Evolutionary conservation across 2,329 filamentous ascomycete genomes (phyloP), one percentile per base, ranked within the genome.

Genomic region (Bimuria novae-zelandiae): DNA sequence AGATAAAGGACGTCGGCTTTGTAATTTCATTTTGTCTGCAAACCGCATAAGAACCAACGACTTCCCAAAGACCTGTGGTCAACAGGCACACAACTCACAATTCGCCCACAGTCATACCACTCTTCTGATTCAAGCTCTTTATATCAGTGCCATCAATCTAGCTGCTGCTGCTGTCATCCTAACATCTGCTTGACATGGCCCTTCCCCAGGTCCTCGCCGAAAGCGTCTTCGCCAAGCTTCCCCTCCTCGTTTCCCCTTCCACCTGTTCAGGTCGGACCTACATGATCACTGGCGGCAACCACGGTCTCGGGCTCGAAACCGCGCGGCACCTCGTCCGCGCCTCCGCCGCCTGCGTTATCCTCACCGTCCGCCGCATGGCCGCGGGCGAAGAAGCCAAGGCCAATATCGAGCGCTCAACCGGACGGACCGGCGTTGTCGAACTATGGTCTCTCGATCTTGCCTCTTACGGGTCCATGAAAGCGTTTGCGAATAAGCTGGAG

Each of bases 261-360:
- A 50, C 33, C 7, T 52, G 66, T 29, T 39, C 65, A 2, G 61
- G 63, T 5, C 64, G 66, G 49, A 75, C 75, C 1, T 66, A 76
- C 49, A 73, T 80, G 22, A 73, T 80, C 1, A 81, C 79, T 0
- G 79, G 79, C 35, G 69, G 74, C 6, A 80, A 80, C 52, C 66
- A 67, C 8, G 79, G 78, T 1, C 68, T 61, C 19, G 67, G 44
- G 59, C 65, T 51, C 32, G 49, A 62, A 36, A 51, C 55, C 4
- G 70, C 73, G 1, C 60, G 64, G 5, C 77, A 79, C 51, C 67
- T 77, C 32, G 73, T 76, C 3, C 57, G 63, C 0, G 63, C 75
- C 3, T 67, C 70, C 2, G 71, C 73, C 1, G 57, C 55, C 1
- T 47, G 47, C 0, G 63, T 80, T 21, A 78, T 80, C 51, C 61